Base-by-base conservation (phyloP, 176 grass and related monocot species). In the Cocos nucifera region DNA sequence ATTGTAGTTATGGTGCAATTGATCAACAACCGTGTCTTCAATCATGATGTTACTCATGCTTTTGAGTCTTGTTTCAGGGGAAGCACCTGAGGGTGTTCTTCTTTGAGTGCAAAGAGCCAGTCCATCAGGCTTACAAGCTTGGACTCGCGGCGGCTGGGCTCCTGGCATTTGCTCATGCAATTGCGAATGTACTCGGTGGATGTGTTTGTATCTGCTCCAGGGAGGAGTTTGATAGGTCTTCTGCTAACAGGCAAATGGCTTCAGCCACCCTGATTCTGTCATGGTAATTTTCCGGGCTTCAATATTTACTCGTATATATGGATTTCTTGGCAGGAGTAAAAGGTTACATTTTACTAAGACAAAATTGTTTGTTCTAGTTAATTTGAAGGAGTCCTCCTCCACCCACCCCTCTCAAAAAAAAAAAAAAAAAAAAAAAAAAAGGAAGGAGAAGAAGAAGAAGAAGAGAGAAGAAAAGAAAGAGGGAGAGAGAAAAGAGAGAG, bases 31-130 rank as follows among this genome's bases (percentile, higher is more conserved):
- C 2, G 35, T 2, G 35, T 44, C 35, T 44, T 14, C 10, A 1
- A 44, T 44, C 10, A 44, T 44, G 14, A 12, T 14, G 35, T 44
- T 44, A 44, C 35, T 8, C 8, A 12, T 44, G 35, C 35, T 44
- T 44, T 7, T 6, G 5, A 30, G 28, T 30, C 5, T 30, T 30
- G 35, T 44, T 79, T 52, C 62, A 89, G 85, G 85, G 81, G 3
- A 77, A 20, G 75, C 68, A 85, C 60, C 19, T 96, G 44, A 79
- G 25, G 65, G 53, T 96, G 57, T 50, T 85, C 22, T 87, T 85
- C 69, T 49, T 88, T 54, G 91, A 90, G 73, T 96, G 91, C 78
- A 74, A 82, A 23, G 83, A 96, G 67, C 83, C 86, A 10, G 92
- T 96, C 20, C 81, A 80, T 17, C 78, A 62, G 15, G 92, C 92